phyloP scores from a whole-genome alignment of 768 basidiomycete species.

The Podaxis mareebaensis region DNA sequence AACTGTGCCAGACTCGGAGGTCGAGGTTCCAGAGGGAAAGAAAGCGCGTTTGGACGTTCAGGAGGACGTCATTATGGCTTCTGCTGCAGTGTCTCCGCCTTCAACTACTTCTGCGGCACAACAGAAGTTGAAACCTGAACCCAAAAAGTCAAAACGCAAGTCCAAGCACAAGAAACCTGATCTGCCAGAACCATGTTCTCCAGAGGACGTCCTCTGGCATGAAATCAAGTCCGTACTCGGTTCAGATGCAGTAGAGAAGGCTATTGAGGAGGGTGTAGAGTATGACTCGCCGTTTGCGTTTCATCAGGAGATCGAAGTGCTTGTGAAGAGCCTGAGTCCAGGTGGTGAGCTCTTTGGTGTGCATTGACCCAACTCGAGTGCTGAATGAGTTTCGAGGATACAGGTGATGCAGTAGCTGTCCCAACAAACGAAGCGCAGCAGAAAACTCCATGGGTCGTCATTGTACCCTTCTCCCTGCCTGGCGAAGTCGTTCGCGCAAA shows the following conservation, averaged over 20 bases:
- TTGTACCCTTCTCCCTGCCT: constrained; percentile 83
- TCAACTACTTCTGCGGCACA: not conserved
- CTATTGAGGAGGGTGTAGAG: constrained; percentile 49
- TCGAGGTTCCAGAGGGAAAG: constrained; percentile 8
- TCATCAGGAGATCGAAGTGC: constrained; percentile 65
- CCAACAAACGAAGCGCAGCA: constrained; percentile 39
- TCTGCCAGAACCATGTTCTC: constrained; percentile 63
- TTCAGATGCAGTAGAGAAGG: constrained; percentile 48
- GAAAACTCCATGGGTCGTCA: constrained; percentile 67
- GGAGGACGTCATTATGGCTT: not conserved
- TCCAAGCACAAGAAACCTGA: constrained; percentile 27
- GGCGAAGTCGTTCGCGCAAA: constrained; percentile 76
- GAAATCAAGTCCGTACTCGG: constrained; percentile 75
- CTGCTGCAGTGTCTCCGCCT: not conserved
- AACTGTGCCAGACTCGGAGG: constrained; percentile 5
- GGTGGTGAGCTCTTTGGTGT: constrained; percentile 44
- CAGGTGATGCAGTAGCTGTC: constrained; percentile 70
- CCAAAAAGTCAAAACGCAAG: constrained; percentile 11
- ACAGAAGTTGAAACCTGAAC: not conserved
- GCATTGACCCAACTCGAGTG: not conserved
- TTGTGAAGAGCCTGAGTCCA: constrained; percentile 64
- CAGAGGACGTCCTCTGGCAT: constrained; percentile 73
- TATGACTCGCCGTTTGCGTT: constrained; percentile 60
- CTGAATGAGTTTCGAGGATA: not conserved
- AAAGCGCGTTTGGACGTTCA: constrained; percentile 7